Evolutionary conservation across 345 rosid species (phyloP).

Genomic region (Balakata baccata): DNA sequence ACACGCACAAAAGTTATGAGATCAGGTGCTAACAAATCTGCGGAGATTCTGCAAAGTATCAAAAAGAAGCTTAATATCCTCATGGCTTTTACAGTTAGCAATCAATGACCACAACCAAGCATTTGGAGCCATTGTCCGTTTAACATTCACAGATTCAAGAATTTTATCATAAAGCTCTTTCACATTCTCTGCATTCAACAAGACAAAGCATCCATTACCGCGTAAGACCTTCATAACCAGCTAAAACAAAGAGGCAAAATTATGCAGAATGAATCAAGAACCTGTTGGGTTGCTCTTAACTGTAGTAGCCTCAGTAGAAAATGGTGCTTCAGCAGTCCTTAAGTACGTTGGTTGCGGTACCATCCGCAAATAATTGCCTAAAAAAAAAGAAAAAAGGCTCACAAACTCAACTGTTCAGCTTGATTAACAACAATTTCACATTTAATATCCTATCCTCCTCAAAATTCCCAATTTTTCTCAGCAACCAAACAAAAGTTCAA

Average conservation of each 20-base stretch:
- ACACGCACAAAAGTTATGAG: background rate
- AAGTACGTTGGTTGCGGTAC: conserved; percentile 11
- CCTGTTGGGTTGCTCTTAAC: conserved; percentile 45
- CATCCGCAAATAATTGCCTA: conserved; percentile 23
- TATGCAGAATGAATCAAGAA: background rate
- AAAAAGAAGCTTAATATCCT: conserved; percentile 73
- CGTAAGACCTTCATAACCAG: background rate
- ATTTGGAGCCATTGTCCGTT: conserved; percentile 74
- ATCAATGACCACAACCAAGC: conserved; percentile 83
- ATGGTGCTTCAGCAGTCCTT: conserved; percentile 26
- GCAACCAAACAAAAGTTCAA: background rate
- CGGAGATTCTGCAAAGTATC: conserved; percentile 57
- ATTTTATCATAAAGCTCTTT: conserved; percentile 67
- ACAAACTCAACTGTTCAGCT: background rate
- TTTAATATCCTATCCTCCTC: too few relatives aligned
- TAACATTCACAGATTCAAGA: conserved; percentile 52
- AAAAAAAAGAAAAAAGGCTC: background rate
- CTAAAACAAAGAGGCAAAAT: background rate
- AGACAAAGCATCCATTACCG: background rate
- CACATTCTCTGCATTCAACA: conserved; percentile 51
- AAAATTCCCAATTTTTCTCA: too few relatives aligned
- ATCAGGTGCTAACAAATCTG: conserved; percentile 57
- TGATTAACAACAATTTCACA: background rate
- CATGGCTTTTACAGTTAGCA: conserved; percentile 53
- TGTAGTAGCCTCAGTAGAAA: conserved; percentile 34